Evolutionary conservation across 2,329 filamentous ascomycete genomes (phyloP).

Genomic region (Neopestalotiopsis rosae): DNA sequence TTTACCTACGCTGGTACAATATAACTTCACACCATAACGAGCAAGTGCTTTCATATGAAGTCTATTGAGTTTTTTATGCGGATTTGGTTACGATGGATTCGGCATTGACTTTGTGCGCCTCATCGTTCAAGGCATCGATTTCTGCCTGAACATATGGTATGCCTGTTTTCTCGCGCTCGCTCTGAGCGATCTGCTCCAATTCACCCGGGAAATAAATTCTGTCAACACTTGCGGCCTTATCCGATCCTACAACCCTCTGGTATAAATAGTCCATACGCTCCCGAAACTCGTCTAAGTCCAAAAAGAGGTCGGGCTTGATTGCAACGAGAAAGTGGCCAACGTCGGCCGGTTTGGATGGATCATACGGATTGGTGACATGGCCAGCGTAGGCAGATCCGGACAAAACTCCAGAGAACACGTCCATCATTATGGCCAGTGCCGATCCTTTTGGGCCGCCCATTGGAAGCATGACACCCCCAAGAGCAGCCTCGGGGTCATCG

Average conservation of each 20-base stretch:
- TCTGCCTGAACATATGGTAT: constrained; percentile 65
- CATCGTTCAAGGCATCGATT: constrained; percentile 59
- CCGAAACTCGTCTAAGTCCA: constrained; percentile 72
- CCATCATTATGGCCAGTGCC: constrained; percentile 83
- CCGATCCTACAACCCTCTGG: constrained; percentile 55
- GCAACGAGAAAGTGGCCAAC: constrained; percentile 78
- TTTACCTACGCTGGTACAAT: too few species aligned
- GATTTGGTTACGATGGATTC: neutral
- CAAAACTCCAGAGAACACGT: constrained; percentile 81
- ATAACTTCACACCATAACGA: too few species aligned
- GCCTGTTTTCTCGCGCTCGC: constrained; percentile 55
- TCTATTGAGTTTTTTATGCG: too few species aligned
- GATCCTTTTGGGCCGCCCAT: constrained; percentile 87
- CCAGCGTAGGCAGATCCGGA: constrained; percentile 77
- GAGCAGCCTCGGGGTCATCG: constrained; percentile 71
- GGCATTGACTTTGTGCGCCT: constrained; percentile 42
- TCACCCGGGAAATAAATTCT: constrained; percentile 68
- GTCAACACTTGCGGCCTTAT: constrained; percentile 61
- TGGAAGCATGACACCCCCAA: constrained; percentile 82
- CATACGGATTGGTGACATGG: constrained; percentile 78
- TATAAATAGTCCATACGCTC: constrained; percentile 63
- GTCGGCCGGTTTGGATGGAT: constrained; percentile 69
- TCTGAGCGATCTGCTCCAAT: constrained; percentile 61
- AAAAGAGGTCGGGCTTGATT: constrained; percentile 77
- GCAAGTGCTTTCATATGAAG: too few species aligned